phyloP scores from a whole-genome alignment of 805 yeast species.

The Saturnispora bothae region DNA sequence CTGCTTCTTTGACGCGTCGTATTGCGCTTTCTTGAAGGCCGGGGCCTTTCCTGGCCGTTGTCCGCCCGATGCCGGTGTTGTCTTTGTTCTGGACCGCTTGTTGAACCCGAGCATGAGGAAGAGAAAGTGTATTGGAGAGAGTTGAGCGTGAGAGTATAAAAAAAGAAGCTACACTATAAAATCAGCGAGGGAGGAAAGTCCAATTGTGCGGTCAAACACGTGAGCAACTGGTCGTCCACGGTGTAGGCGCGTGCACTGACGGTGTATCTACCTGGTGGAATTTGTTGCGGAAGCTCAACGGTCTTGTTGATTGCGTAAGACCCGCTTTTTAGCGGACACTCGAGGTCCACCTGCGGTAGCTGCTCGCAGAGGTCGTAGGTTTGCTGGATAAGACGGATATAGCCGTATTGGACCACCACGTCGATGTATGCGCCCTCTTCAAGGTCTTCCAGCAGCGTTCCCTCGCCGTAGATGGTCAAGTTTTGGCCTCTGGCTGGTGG shows the following conservation, averaged over 20 bases:
- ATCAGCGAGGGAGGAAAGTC: slow-evolving; percentile 33
- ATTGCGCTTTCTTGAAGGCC: slow-evolving; percentile 75
- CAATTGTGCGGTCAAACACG: slow-evolving; percentile 72
- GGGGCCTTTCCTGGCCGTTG: slow-evolving; percentile 27
- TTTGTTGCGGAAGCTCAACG: slow-evolving; percentile 81
- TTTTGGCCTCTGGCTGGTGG: slow-evolving; percentile 86
- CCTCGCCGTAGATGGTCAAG: slow-evolving; percentile 69
- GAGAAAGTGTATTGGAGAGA: slow-evolving; percentile 1
- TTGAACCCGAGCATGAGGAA: slow-evolving; percentile 13
- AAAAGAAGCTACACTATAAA: too few relatives aligned
- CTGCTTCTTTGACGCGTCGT: slow-evolving; percentile 77
- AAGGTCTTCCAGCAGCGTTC: slow-evolving; percentile 43
- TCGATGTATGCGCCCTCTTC: slow-evolving; percentile 89
- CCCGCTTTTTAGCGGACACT: slow-evolving; percentile 76
- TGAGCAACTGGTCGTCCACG: slow-evolving; percentile 65
- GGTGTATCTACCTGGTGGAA: slow-evolving; percentile 89
- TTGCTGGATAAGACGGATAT: slow-evolving; percentile 76
- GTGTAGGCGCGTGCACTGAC: slow-evolving; percentile 89
- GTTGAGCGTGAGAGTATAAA: too few relatives aligned
- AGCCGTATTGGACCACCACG: slow-evolving; percentile 87
- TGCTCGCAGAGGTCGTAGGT: slow-evolving; percentile 92
- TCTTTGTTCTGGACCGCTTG: slow-evolving; percentile 28
- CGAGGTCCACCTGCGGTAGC: slow-evolving; percentile 68
- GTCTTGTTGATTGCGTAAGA: slow-evolving; percentile 50
- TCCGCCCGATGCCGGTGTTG: too few relatives aligned